These are phyloP conservation scores for Mucor saturninus DNA, from an alignment of 371 early-diverging fungal species.

Conservation along the genomic window DNA sequence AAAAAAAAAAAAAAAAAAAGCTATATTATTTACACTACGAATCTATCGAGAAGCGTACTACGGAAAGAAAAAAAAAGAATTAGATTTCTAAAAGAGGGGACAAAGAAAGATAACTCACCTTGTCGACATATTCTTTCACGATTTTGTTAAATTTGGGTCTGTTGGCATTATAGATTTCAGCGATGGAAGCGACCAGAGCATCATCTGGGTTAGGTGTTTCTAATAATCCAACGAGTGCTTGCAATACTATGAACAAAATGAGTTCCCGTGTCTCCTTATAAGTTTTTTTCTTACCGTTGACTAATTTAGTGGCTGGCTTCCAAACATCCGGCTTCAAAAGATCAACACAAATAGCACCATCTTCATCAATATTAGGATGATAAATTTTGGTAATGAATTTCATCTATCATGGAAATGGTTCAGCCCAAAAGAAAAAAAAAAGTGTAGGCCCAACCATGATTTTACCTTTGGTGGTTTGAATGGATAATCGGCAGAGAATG, in stretches of 20 bases:
- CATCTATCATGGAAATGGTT: conserved; percentile 48
- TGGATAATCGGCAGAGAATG: conserved; percentile 87
- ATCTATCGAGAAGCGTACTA: conserved; percentile 3
- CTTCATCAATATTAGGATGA: conserved; percentile 94
- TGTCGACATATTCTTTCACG: conserved; percentile 83
- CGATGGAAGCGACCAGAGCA: conserved; percentile 84
- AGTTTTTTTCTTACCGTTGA: conserved; percentile 47
- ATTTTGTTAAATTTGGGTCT: conserved; percentile 75
- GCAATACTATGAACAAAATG: conserved; percentile 56
- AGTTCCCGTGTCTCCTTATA: neutral
- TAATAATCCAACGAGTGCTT: conserved; percentile 72
- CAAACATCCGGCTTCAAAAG: conserved; percentile 89
- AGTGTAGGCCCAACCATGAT: neutral
- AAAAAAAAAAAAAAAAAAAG: no score
- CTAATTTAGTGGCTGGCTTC: conserved; percentile 88
- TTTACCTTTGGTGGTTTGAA: conserved; percentile 90
- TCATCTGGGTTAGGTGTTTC: conserved; percentile 92
- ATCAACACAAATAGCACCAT: conserved; percentile 80
- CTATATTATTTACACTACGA: no score
- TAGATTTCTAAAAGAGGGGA: neutral
- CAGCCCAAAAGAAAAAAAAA: neutral
- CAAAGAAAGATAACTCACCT: conserved; percentile 51
- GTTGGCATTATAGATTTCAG: conserved; percentile 81
- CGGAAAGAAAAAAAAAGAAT: no score
- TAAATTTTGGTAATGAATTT: conserved; percentile 87